Conservation (phyloP, 768 basidiomycete genomes). For the Calvatia gigantea region DNA sequence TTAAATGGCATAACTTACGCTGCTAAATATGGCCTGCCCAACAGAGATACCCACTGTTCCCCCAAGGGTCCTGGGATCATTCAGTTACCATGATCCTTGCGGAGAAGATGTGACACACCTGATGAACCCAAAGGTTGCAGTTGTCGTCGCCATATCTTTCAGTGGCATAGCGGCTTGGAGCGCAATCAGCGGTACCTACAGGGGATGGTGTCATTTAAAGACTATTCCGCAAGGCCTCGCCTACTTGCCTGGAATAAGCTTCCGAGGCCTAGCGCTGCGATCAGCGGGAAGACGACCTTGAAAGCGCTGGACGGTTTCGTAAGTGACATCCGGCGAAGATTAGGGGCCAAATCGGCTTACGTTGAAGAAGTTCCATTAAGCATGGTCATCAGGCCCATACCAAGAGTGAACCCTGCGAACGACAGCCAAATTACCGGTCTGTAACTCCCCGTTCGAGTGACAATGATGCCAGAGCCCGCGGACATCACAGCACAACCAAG, state of each 20-base stretch:
- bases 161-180: constrained; percentile 87
- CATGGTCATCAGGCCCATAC: constrained; percentile 71
- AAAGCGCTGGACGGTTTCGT: constrained; percentile 40
- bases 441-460: constrained; percentile 57
- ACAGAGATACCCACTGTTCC: constrained; percentile 75
- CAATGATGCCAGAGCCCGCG: constrained; percentile 50
- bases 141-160: constrained; percentile 83
- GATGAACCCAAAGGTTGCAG: constrained; percentile 66
- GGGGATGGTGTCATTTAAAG: constrained; percentile 3
- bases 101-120: no score
- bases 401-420: constrained; percentile 55
- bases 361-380: constrained; percentile 54
- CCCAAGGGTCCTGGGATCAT: constrained; percentile 51
- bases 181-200: constrained; percentile 61
- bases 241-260: constrained; percentile 53
- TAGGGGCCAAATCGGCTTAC: constrained; percentile 28
- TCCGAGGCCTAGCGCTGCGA: constrained; percentile 65
- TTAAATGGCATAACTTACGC: constrained; percentile 33
- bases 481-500: constrained; percentile 55
- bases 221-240: neutral
- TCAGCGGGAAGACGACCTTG: constrained; percentile 60
- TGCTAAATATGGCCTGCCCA: constrained; percentile 68
- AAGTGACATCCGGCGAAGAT: neutral
- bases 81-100: constrained; percentile 7
- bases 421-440: constrained; percentile 60